A percentile compares a stretch with the other conserved stretches of the same genome.
Evolutionary conservation across 805 yeast species (phyloP).

Genomic region (Kodamaea nitidulidarum): DNA sequence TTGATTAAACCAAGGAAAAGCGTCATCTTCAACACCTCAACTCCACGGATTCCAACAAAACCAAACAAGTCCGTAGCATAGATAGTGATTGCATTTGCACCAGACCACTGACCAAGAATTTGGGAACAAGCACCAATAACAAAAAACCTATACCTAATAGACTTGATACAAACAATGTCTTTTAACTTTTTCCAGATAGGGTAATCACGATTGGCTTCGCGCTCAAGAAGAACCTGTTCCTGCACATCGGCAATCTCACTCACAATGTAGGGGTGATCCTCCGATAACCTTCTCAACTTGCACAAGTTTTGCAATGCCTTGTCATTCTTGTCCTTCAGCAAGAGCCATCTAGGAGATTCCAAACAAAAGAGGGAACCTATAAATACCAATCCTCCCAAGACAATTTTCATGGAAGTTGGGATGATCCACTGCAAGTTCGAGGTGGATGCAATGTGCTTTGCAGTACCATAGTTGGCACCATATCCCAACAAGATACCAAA

Average conservation of each 20-base stretch:
- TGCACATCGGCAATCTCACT: conserved; percentile 35
- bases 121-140: conserved; percentile 28
- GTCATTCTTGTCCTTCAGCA: conserved; percentile 40
- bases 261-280: conserved; percentile 46
- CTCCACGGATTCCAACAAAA: conserved; percentile 43
- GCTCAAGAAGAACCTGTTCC: conserved; percentile 35
- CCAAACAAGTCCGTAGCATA: conserved; percentile 21
- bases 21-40: conserved; percentile 38
- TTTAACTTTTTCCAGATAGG: conserved; percentile 17
- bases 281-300: conserved; percentile 41
- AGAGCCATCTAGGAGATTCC: conserved; percentile 52
- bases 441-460: conserved; percentile 37
- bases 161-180: conserved; percentile 25
- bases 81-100: conserved; percentile 35
- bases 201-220: conserved; percentile 17
- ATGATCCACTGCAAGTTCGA: conserved; percentile 46
- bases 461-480: conserved; percentile 43
- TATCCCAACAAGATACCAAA: conserved; percentile 49
- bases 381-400: conserved; percentile 45
- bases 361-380: conserved; percentile 38
- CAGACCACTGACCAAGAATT: conserved; percentile 56
- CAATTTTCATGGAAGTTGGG: conserved; percentile 47
- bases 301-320: conserved; percentile 37
- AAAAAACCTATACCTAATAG: conserved; percentile 43
- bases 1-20: conserved; percentile 24